Base-by-base conservation (phyloP, 257 asterid species). In the Scutellaria minor region DNA sequence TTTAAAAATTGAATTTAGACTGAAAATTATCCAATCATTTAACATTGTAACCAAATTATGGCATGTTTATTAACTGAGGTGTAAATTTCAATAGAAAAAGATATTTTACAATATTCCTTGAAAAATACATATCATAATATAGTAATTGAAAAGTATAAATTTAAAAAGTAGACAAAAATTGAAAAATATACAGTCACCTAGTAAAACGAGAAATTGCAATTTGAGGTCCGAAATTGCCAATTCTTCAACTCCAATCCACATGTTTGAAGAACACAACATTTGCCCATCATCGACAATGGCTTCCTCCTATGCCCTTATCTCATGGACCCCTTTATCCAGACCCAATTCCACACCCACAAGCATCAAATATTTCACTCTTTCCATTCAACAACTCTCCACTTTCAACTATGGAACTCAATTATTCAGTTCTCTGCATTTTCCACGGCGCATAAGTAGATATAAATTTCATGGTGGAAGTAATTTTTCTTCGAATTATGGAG, bases 231-330 rank as follows among this genome's bases (percentile, higher is more conserved):
- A 24, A 24, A 24, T 24, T 24, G 27, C 27, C 2, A 24, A 24
- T 24, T 24, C 27, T 24, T 31, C 37, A 31, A 31, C 37, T 31
- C 37, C 37, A 31, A 54, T 60, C 80, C 80, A 64, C 70, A 68
- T 31, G 31, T 40, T 69, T 15, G 15, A 27, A 45, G 42, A 41
- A 40, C 58, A n/a, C 47, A 20, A 20, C 37, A 18, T 13, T 48
- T 40, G 78, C 67, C 67, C 75, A 61, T 55, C 48, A 47, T 35
- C 46, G 54, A 31, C 15, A 70, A 81, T 78, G 86, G 84, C 81
- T 56, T 58, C 70, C 57, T 66, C 61, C 20, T 47, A 27, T 74
- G 75, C 79, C 66, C 61, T 72, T 55, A 64, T 75, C 74, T 57
- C 79, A 48, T 72, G 81, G 70, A 50, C 56, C 69, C 76, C 77